These are phyloP conservation scores for Gynostemma pentaphyllum DNA, from an alignment of 306 rosid genomes.

Conservation along the genomic window DNA sequence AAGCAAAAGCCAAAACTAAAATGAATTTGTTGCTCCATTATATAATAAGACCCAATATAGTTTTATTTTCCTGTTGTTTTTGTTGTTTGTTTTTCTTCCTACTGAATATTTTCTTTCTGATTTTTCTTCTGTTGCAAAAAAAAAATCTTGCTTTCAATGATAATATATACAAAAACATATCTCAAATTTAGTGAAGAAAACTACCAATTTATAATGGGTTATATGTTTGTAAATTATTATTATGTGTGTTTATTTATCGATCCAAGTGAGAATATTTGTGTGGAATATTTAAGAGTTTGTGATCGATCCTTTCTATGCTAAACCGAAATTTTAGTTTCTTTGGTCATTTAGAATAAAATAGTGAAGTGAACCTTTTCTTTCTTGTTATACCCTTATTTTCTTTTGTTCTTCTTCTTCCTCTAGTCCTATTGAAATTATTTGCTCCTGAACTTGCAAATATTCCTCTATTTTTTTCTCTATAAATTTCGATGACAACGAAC, in stretches of 20 bases:
- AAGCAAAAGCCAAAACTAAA: conserved; percentile 28
- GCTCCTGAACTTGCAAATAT: no score
- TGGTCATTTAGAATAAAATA: neutral
- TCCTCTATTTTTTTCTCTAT: no score
- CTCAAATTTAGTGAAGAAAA: no score
- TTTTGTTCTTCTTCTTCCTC: no score
- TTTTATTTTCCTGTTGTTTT: neutral
- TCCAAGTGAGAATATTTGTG: conserved; percentile 7
- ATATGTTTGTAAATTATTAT: conserved; percentile 5
- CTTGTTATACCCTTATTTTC: neutral
- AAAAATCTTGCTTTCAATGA: no score
- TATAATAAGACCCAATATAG: conserved; percentile 1
- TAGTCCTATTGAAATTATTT: no score
- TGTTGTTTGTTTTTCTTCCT: no score
- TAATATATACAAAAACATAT: no score
- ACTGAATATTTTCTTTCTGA: no score
- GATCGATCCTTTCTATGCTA: conserved; percentile 2
- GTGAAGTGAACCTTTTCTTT: neutral
- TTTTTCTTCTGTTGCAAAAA: no score
- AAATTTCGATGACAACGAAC: no score
- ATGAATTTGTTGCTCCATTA: neutral
- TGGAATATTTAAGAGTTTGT: conserved; percentile 12
- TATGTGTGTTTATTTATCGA: neutral
- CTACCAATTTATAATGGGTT: no score
- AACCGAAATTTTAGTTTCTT: neutral